phyloP scores from a whole-genome alignment of 495 filamentous ascomycete genomes.

The Acidomyces sp. region DNA sequence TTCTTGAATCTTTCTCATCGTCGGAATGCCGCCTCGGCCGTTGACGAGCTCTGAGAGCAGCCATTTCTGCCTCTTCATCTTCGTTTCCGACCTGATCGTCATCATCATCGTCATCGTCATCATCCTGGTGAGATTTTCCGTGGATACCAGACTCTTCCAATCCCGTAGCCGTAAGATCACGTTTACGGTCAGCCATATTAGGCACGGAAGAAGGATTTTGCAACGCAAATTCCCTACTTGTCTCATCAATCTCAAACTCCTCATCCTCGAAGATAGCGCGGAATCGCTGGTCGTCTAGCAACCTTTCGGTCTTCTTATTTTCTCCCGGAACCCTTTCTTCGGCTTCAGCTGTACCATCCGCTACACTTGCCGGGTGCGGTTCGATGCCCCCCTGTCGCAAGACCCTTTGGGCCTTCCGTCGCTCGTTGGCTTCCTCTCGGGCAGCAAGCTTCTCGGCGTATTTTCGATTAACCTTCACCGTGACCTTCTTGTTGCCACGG shows the following conservation, averaged over 20 bases:
- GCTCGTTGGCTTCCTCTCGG: slow-evolving; percentile 66
- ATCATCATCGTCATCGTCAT: slow-evolving; percentile 6
- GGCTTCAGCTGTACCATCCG: slow-evolving; percentile 13
- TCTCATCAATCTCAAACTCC: slow-evolving; percentile 86
- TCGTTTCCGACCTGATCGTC: slow-evolving; percentile 28
- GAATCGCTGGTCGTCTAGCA: slow-evolving; percentile 71
- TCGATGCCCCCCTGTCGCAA: slow-evolving; percentile 39
- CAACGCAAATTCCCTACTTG: slow-evolving; percentile 68
- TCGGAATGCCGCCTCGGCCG: slow-evolving; percentile 22
- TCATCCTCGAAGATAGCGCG: slow-evolving; percentile 76
- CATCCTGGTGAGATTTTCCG: slow-evolving; percentile 1
- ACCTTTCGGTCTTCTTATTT: slow-evolving; percentile 31
- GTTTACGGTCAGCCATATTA: slow-evolving; percentile 31
- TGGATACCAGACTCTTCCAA: slow-evolving; percentile 54
- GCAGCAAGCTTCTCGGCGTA: slow-evolving; percentile 73
- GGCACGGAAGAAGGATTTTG: slow-evolving; percentile 68
- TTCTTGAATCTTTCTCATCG: slow-evolving; percentile 15
- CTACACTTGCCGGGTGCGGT: slow-evolving; percentile 23
- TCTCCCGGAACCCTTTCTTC: slow-evolving; percentile 10
- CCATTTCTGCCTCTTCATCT: slow-evolving; percentile 28
- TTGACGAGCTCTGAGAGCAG: slow-evolving; percentile 12
- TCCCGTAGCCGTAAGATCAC: slow-evolving; percentile 48
- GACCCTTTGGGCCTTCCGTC: slow-evolving; percentile 46
- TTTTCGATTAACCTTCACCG: slow-evolving; percentile 75
- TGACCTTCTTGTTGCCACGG: slow-evolving; percentile 79